Evolutionary conservation across 2,329 filamentous ascomycete species (phyloP).

Genomic region (Iodosphaeria phyllophila): DNA sequence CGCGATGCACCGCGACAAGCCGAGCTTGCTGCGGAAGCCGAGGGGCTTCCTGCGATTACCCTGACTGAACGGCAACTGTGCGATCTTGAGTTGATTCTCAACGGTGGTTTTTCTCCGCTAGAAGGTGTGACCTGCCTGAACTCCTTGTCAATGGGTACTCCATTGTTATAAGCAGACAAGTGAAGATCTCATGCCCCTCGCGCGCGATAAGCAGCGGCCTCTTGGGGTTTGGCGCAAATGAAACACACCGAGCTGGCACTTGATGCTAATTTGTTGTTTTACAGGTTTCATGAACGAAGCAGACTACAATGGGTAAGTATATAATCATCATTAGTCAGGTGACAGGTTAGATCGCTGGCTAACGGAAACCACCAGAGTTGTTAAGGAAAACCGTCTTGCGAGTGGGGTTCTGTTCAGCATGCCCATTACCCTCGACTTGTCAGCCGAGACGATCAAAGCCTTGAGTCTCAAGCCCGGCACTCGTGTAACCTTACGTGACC

Average conservation of each 20-base stretch:
- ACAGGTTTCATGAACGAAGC: constrained; percentile 91
- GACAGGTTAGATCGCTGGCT: constrained; percentile 7
- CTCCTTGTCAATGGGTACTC: too few relatives aligned
- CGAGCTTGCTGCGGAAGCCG: constrained; percentile 68
- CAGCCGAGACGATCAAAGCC: constrained; percentile 54
- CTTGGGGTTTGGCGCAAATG: too few relatives aligned
- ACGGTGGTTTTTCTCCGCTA: constrained; percentile 91
- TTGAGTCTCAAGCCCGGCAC: constrained; percentile 61
- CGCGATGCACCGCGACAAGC: constrained; percentile 72
- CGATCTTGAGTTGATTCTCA: constrained; percentile 93
- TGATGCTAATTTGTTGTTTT: too few relatives aligned
- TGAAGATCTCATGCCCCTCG: too few relatives aligned
- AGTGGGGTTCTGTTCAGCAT: constrained; percentile 90
- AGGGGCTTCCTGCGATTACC: constrained; percentile 65
- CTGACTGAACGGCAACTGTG: constrained; percentile 91
- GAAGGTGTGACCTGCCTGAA: constrained; percentile 48
- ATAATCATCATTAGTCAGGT: constrained; percentile 2
- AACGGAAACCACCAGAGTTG: constrained; percentile 36
- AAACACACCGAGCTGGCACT: too few relatives aligned
- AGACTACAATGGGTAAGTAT: constrained; percentile 72
- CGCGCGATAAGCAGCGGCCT: too few relatives aligned
- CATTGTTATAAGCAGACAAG: too few relatives aligned
- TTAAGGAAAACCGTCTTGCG: constrained; percentile 69
- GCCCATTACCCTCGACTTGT: constrained; percentile 85
- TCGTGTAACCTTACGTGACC: constrained; percentile 78